These are phyloP conservation scores for Didymella exigua DNA, from an alignment of 2,329 filamentous ascomycete species.

Conservation along the genomic window DNA sequence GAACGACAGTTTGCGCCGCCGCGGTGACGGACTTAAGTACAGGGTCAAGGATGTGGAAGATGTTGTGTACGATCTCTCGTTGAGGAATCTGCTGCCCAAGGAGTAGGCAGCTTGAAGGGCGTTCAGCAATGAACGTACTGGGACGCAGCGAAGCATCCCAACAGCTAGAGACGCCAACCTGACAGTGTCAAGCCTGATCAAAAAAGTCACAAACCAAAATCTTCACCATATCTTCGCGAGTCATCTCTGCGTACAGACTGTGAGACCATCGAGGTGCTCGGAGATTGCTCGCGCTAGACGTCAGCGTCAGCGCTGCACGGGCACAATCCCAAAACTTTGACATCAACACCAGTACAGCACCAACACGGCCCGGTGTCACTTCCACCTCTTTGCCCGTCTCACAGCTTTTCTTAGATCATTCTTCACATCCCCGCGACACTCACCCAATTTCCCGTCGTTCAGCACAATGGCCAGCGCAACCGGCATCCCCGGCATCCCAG, in stretches of 20 bases:
- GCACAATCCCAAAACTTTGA: slow-evolving; percentile 24
- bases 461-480: slow-evolving; percentile 36
- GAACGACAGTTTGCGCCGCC: slow-evolving; percentile 87
- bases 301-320: slow-evolving; percentile 22
- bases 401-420: not conserved
- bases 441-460: not conserved
- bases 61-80: slow-evolving; percentile 91
- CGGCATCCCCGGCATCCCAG: slow-evolving; percentile 29
- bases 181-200: not conserved
- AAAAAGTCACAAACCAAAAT: not conserved
- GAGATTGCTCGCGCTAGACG: slow-evolving; percentile 15
- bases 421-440: not conserved
- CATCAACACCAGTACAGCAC: slow-evolving; percentile 13
- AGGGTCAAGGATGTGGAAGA: slow-evolving; percentile 98
- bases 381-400: slow-evolving; percentile 23
- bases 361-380: slow-evolving; percentile 27
- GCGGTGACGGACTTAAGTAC: slow-evolving; percentile 94
- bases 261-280: slow-evolving; percentile 23
- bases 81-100: slow-evolving; percentile 74
- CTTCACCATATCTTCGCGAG: not conserved
- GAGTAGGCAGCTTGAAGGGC: slow-evolving; percentile 7
- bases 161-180: not conserved
- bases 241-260: not conserved
- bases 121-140: not conserved
- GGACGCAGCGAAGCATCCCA: not conserved